Conservation (phyloP, 2,329 filamentous ascomycete species). For the Grosmannia penicillata region DNA sequence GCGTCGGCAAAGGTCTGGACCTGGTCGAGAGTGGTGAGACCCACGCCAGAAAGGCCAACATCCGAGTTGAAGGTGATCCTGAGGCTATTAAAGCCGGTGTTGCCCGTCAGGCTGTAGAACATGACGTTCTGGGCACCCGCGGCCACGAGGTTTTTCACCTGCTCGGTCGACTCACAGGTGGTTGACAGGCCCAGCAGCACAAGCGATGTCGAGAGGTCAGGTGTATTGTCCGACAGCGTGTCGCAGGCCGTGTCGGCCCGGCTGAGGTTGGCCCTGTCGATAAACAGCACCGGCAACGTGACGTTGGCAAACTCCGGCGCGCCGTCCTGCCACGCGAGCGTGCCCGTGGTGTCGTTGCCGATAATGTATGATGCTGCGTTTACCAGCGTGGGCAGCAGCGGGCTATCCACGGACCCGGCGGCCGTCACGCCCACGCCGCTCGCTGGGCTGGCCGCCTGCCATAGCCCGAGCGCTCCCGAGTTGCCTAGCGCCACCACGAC, state of each 20-base stretch:
- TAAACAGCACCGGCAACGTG: conserved; percentile 31
- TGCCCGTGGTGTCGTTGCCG: conserved; percentile 8
- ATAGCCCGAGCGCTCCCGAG: conserved; percentile 20
- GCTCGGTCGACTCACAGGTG: conserved; percentile 35
- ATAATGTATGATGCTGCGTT: conserved; percentile 25
- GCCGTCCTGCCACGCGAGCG: conserved; percentile 27
- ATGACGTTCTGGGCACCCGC: conserved; percentile 45
- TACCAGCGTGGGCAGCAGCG: conserved; percentile 24
- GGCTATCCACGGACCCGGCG: conserved; percentile 35
- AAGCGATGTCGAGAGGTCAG: conserved; percentile 40
- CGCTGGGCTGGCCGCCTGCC: conserved; percentile 33
- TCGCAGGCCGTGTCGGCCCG: too few relatives aligned
- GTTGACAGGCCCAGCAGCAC: conserved; percentile 44
- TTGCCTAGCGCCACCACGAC: conserved; percentile 14
- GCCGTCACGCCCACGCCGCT: conserved; percentile 30
- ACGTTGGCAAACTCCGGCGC: conserved; percentile 27
- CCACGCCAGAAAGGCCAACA: conserved; percentile 19
- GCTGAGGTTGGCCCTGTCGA: conserved; percentile 31
- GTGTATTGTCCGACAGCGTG: conserved; percentile 29
- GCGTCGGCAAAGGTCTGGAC: conserved; percentile 28
- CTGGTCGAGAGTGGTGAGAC: conserved; percentile 24
- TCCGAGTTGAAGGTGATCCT: conserved; percentile 18
- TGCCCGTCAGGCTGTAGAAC: conserved; percentile 37
- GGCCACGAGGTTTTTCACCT: conserved; percentile 35
- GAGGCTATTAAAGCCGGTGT: conserved; percentile 18